Base-by-base conservation (phyloP, 495 filamentous ascomycete species). In the Chaetomidium leptoderma region DNA sequence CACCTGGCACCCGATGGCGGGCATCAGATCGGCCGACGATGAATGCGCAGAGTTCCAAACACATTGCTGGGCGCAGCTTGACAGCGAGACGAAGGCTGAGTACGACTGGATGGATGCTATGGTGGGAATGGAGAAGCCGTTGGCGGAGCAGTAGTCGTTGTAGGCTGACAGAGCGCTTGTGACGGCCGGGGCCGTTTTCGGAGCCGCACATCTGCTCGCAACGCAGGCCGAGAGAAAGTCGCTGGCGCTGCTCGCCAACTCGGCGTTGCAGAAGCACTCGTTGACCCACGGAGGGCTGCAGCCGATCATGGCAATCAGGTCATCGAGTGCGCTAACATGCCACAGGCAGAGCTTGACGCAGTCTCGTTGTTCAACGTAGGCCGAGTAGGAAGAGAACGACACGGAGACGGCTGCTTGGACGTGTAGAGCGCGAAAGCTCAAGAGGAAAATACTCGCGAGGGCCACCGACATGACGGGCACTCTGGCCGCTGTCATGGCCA, bases 311-410 rank as follows among this genome's bases (percentile, higher is more conserved):
- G 21, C 33, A 4, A 43, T 42, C 9, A 62, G 47, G 26, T 48
- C 59, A 11, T 16, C 17, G 16, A 26, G 27, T 11, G 45, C 19
- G 0, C 30, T 24, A 7, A 27, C 26, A 3, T 44, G 58, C 58
- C 58, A 61, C 6, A 61, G 27, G 26, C 59, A 62, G 16, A 27
- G 23, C n/a, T 62, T 58, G 55, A 53, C 55, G 40, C 54, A 62
- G 17, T 42, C 48, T 32, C 48, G 59, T 16, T 53, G 42, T n/a
- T 35, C 9, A 8, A 53, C 29, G 43, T 53, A 62, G 13, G 46
- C 30, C 10, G 48, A 5, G 32, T 46, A 53, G 5, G 53, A 53
- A n/a, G 27, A 19, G 13, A 58, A 36, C 2, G 59, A 53, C 13
- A 54, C 29, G 19, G 17, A 6, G 17, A 42, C 39, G 16, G 14